Evolutionary conservation across 805 yeast genomes (phyloP).

Genomic region (Cyberlindnera xishuangbannaensis): DNA sequence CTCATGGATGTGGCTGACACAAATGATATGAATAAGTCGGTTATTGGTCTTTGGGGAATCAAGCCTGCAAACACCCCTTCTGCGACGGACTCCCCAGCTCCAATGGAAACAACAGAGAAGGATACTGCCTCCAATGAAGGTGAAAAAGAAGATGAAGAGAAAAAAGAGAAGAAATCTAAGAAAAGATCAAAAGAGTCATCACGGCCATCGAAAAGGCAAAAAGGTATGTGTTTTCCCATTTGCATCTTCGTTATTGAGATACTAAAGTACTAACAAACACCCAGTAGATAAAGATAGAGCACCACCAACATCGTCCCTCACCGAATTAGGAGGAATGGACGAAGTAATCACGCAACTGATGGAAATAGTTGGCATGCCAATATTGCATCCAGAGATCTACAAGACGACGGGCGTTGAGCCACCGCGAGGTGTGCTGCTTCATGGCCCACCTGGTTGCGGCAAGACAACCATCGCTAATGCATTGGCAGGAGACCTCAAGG

Average conservation of each 20-base stretch:
- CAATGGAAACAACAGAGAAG: constrained; percentile 3
- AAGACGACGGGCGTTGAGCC: constrained; percentile 87
- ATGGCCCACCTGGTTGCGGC: constrained; percentile 99
- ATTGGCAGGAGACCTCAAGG: constrained; percentile 88
- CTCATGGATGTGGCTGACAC: constrained; percentile 61
- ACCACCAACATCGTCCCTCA: constrained; percentile 62
- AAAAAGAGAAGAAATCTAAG: constrained; percentile 35
- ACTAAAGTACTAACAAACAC: constrained; percentile 21
- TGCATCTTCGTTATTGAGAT: neutral
- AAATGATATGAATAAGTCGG: constrained; percentile 71
- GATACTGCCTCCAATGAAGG: constrained; percentile 6
- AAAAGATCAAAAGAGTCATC: constrained; percentile 45
- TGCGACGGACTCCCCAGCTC: constrained; percentile 4
- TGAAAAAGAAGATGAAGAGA: constrained; percentile 11
- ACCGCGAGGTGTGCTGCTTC: constrained; percentile 87
- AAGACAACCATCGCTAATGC: constrained; percentile 96
- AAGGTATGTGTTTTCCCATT: constrained; percentile 28
- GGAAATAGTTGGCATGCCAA: constrained; percentile 90
- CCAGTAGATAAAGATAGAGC: constrained; percentile 49
- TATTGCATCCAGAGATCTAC: constrained; percentile 90
- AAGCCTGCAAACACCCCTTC: constrained; percentile 15
- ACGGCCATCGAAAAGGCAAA: constrained; percentile 33
- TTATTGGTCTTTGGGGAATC: constrained; percentile 64
- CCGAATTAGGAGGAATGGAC: constrained; percentile 86
- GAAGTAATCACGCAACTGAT: constrained; percentile 76